Conservation (phyloP, 345 rosid genomes). For the Balakata baccata region DNA sequence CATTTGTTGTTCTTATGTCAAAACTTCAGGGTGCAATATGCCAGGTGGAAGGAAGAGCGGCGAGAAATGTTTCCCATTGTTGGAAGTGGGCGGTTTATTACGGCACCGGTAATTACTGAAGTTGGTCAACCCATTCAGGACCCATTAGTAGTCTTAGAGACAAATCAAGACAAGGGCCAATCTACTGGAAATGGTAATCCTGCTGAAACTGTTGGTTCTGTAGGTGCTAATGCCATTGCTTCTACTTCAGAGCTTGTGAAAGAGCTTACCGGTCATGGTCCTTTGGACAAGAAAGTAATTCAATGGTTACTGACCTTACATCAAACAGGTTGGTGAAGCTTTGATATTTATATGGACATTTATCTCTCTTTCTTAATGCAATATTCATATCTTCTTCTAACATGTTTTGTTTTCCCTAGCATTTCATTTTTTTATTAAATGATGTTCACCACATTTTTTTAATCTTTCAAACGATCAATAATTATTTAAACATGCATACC, state of each 20-base stretch:
- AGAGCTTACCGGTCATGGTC: slow-evolving; percentile 48
- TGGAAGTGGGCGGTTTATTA: slow-evolving; percentile 81
- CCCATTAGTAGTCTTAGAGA: slow-evolving; percentile 73
- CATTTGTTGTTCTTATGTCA: neutral
- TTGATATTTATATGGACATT: slow-evolving; percentile 3
- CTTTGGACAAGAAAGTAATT: slow-evolving; percentile 71
- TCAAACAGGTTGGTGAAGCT: slow-evolving; percentile 73
- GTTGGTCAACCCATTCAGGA: slow-evolving; percentile 78
- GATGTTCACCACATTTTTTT: neutral
- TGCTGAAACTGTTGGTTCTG: slow-evolving; percentile 13
- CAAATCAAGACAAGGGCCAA: slow-evolving; percentile 42
- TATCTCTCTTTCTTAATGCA: neutral
- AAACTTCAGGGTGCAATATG: slow-evolving; percentile 65
- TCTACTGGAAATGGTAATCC: slow-evolving; percentile 20
- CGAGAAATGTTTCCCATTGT: slow-evolving; percentile 63
- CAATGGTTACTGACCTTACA: slow-evolving; percentile 88
- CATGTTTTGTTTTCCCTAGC: neutral
- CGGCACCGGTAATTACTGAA: slow-evolving; percentile 87
- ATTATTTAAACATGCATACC: neutral
- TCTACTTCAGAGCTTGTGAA: slow-evolving; percentile 48
- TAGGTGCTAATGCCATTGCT: slow-evolving; percentile 21
- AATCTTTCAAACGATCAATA: neutral
- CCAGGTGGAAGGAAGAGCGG: slow-evolving; percentile 79
- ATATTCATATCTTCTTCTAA: too few species aligned
- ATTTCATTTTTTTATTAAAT: slow-evolving; percentile 1